A percentile compares a stretch with the other conserved stretches of the same genome.
Conservation (phyloP, 139 green algal genomes). For the Nannochloris sp. region DNA sequence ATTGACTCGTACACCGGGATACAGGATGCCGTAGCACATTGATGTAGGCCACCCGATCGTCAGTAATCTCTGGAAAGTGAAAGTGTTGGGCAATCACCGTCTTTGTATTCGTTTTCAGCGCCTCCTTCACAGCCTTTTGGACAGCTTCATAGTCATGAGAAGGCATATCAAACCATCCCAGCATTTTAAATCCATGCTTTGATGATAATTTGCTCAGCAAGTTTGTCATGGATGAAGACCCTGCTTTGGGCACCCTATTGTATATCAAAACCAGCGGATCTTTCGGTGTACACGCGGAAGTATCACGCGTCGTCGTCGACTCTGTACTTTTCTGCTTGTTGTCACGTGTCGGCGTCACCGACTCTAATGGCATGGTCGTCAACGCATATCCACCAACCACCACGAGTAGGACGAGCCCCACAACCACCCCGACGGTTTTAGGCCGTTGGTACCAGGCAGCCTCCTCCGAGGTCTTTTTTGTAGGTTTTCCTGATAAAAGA, state of each 20-base stretch:
- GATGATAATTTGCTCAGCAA: not conserved
- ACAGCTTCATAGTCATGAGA: conserved; percentile 1
- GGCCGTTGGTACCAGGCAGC: not conserved
- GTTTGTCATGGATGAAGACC: conserved; percentile 5
- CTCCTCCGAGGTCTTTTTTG: not conserved
- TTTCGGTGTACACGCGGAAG: not conserved
- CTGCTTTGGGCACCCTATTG: conserved; percentile 12
- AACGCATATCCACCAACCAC: no score
- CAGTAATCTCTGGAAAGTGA: conserved; percentile 6
- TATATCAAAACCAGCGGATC: conserved; percentile 3
- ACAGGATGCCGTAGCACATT: conserved; percentile 11
- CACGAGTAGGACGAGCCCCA: no score
- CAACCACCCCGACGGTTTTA: no score
- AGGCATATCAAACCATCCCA: conserved; percentile 5
- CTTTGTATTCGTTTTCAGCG: not conserved
- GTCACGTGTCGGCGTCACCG: not conserved
- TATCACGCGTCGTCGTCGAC: not conserved
- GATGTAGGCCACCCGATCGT: conserved; percentile 1
- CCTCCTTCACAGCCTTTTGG: not conserved
- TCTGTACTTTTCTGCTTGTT: not conserved
- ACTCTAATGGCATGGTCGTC: not conserved
- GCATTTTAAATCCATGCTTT: conserved; percentile 3
- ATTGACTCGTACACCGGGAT: not conserved
- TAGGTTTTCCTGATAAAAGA: not conserved
- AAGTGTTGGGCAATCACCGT: conserved; percentile 12